Evolutionary conservation across 768 basidiomycete genomes (phyloP).

Genomic region (Leccinum longicurvipes): DNA sequence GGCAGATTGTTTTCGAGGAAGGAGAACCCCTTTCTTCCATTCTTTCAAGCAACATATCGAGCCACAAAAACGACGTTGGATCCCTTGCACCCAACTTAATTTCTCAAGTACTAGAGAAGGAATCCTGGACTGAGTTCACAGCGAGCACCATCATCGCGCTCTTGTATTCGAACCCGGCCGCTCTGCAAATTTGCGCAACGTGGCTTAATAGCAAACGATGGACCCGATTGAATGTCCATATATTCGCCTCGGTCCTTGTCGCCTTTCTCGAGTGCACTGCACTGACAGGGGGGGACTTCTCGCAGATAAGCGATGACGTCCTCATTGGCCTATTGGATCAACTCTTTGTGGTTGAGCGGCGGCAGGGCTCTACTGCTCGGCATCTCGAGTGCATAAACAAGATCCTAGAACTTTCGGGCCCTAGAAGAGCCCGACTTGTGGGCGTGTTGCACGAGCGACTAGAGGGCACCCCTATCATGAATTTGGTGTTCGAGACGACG

Average conservation of each 20-base stretch:
- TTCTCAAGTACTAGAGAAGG: slow-evolving; percentile 39
- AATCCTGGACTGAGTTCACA: slow-evolving; percentile 43
- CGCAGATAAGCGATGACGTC: slow-evolving; percentile 18
- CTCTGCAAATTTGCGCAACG: slow-evolving; percentile 24
- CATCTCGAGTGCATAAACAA: slow-evolving; percentile 28
- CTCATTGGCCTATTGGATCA: slow-evolving; percentile 33
- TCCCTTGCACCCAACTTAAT: slow-evolving; percentile 22
- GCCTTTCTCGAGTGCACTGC: slow-evolving; percentile 45
- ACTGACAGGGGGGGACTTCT: slow-evolving; percentile 17
- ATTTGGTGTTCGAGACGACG: slow-evolving; percentile 31
- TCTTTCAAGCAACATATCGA: background rate
- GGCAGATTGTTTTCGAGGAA: slow-evolving; percentile 10
- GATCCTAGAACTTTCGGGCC: slow-evolving; percentile 27
- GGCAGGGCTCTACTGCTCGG: background rate
- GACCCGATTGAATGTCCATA: slow-evolving; percentile 14
- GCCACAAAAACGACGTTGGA: background rate
- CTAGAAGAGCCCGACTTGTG: slow-evolving; percentile 17
- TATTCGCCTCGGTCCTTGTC: slow-evolving; percentile 39
- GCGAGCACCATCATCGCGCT: slow-evolving; percentile 41
- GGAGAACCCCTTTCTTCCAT: slow-evolving; percentile 4
- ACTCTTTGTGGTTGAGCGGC: slow-evolving; percentile 11
- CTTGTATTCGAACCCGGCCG: slow-evolving; percentile 39
- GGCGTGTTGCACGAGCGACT: slow-evolving; percentile 28
- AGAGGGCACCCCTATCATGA: slow-evolving; percentile 22
- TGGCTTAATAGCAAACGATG: slow-evolving; percentile 39